These are phyloP conservation scores for Rhododendron simsii DNA, from an alignment of 148 eudicot species.

Conservation along the genomic window DNA sequence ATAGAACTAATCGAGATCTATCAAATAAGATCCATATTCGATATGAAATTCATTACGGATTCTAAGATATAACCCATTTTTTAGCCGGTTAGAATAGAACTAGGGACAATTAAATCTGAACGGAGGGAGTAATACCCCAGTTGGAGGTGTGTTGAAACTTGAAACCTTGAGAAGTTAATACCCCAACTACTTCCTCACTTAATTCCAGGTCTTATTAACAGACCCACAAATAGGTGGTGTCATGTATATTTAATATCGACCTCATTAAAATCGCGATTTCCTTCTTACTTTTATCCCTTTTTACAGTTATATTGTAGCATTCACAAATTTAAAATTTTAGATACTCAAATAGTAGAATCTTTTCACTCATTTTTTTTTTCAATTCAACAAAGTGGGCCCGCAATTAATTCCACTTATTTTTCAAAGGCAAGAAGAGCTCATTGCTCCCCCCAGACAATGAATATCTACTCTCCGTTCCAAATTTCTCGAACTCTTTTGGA, in stretches of 20 bases:
- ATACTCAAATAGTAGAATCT: neutral
- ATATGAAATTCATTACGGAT: too few species aligned
- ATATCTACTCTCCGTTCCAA: too few species aligned
- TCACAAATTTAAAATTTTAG: neutral
- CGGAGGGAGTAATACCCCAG: too few species aligned
- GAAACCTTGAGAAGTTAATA: too few species aligned
- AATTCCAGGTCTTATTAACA: neutral
- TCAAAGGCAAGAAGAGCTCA: neutral
- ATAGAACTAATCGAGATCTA: too few species aligned
- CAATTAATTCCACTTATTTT: neutral
- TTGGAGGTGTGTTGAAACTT: too few species aligned
- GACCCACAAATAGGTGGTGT: neutral
- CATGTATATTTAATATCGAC: neutral
- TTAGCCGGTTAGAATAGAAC: too few species aligned
- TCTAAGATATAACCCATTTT: too few species aligned
- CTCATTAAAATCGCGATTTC: neutral
- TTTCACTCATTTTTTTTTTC: neutral
- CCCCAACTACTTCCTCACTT: too few species aligned
- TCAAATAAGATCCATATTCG: too few species aligned
- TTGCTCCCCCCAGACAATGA: neutral
- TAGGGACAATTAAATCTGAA: too few species aligned
- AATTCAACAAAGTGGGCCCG: neutral
- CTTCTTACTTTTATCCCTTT: neutral
- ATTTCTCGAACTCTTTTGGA: too few species aligned
- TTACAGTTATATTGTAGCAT: neutral